Evolutionary conservation across 495 filamentous ascomycete species (phyloP), one percentile per base, ranked within the genome.

Genomic region (Sordaria brevicollis): DNA sequence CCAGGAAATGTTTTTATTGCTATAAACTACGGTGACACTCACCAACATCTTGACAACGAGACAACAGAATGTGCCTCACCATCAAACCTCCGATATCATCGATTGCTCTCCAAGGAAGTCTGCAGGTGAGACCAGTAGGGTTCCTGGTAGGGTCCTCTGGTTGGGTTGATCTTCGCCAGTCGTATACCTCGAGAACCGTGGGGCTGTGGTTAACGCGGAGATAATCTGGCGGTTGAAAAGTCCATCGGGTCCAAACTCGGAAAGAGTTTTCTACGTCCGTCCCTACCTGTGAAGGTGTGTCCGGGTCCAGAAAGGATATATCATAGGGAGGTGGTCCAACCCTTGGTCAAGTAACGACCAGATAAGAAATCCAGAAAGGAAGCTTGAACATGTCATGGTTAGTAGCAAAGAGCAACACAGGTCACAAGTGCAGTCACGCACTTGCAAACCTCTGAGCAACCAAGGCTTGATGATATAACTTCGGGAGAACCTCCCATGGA

Each of bases 141-240:
- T 71, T 65, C 74, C 74, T 68, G 76, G 79, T 75, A 81, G 73
- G 76, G 70, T 70, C 69, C 77, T 75, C 72, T 75, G 76, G 74
- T 80, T 74, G 76, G 76, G 77, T 92, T 81, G 65, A 69, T 92
- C 77, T 93, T 78, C 89, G 90, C 90, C 84, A 87, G 82, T 84
- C 85, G 89, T 93, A 86, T 93, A 92, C 88, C 91, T 89, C 84
- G 83, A 84, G 80, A 91, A 86, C 87, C 89, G 88, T 88, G 57
- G 82, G 73, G 66, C 49, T 72, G 78, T 79, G 82, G 89, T 85
- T 86, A 84, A 86, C 83, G 86, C 86, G 89, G 88, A 90, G 89
- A 93, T 92, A 91, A 83, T 80, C 81, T 87, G 83, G 88, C 87
- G 87, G 80, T 76, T 41, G n/a, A n/a, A 6, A 19, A 0, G 35